Evolutionary conservation across 352 stramenopile genomes (phyloP).

Genomic region (Globisporangium alternatum): DNA sequence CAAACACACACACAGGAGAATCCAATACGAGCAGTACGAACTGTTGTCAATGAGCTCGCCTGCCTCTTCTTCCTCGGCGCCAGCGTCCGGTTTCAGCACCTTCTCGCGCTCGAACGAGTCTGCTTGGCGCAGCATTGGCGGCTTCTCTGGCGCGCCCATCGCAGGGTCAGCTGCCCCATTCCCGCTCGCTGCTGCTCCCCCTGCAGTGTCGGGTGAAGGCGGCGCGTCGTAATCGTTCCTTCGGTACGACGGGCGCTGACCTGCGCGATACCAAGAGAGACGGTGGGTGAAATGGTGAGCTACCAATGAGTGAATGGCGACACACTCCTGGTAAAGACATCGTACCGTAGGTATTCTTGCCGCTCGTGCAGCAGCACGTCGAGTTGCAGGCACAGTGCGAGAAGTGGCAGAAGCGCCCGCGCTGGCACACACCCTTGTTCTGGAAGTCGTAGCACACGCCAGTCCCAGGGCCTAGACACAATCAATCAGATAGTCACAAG

Average conservation of each 20-base stretch:
- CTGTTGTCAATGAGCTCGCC: slow-evolving; percentile 64
- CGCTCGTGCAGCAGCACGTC: slow-evolving; percentile 74
- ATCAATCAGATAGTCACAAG: not conserved
- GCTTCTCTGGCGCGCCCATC: slow-evolving; percentile 36
- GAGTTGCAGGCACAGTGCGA: slow-evolving; percentile 87
- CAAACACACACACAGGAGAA: not conserved
- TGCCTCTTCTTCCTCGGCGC: slow-evolving; percentile 61
- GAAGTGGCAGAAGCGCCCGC: slow-evolving; percentile 83
- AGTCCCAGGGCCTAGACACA: slow-evolving; percentile 41
- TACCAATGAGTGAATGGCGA: not conserved
- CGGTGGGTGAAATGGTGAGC: not conserved
- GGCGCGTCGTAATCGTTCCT: slow-evolving; percentile 82
- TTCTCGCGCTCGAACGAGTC: slow-evolving; percentile 57
- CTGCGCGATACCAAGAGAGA: slow-evolving; percentile 22
- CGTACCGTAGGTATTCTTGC: slow-evolving; percentile 84
- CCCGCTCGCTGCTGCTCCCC: not conserved
- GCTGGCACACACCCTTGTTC: slow-evolving; percentile 86
- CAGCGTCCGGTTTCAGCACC: slow-evolving; percentile 27
- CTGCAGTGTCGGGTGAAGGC: slow-evolving; percentile 45
- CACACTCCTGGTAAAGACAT: not conserved
- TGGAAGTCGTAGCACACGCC: slow-evolving; percentile 89
- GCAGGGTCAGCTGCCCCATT: slow-evolving; percentile 21
- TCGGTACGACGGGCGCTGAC: slow-evolving; percentile 76
- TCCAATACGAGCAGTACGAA: slow-evolving; percentile 19
- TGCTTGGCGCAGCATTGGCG: slow-evolving; percentile 26